Base-by-base conservation (phyloP, 2,329 filamentous ascomycete species). In the Cercospora sesami region DNA sequence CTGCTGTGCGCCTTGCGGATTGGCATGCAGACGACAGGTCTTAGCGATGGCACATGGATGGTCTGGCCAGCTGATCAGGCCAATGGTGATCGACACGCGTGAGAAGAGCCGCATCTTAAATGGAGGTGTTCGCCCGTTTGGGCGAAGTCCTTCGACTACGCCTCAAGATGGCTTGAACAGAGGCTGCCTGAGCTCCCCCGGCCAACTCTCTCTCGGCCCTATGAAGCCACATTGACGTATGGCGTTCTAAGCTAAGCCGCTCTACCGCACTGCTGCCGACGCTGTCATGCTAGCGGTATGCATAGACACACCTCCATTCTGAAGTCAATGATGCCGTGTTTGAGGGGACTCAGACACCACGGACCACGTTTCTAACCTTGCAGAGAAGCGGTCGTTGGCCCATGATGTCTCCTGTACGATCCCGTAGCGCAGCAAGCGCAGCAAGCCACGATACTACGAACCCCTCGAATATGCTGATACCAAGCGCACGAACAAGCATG, bases 61-160 rank as follows among this genome's bases (percentile, higher is more conserved):
- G 51, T 45, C 51, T 42, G 31, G 21, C 30, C 16, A n/a, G 8
- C 42, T 18, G 28, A 14, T 23, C 33, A 67, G 59, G 23, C 66
- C 66, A 71, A 69, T 68, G 63, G 57, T 42, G 62, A 60, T 53
- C 59, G 60, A 62, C 39, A 64, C 30, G n/a, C 28, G 31, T 18
- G 23, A 26, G 33, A 36, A 66, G 70, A 70, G 70, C 70, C 68
- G 70, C 68, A 72, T 67, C 67, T 72, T 69, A 70, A 63, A 66
- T 67, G 58, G 64, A 42, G 60, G 57, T 63, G 31, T 48, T 53
- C 31, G 30, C 60, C 33, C 36, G n/a, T 63, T 60, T 57, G 28
- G 33, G 45, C 45, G 16, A 60, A 45, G n/a, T 18, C 28, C 23
- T n/a, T 28, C 23, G 62, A 39, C 62, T 64, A 57, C 61, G 31